Evolutionary conservation across 352 stramenopile species (phyloP), one percentile per base, ranked within the genome.

Genomic region (Phytophthora palmivora): DNA sequence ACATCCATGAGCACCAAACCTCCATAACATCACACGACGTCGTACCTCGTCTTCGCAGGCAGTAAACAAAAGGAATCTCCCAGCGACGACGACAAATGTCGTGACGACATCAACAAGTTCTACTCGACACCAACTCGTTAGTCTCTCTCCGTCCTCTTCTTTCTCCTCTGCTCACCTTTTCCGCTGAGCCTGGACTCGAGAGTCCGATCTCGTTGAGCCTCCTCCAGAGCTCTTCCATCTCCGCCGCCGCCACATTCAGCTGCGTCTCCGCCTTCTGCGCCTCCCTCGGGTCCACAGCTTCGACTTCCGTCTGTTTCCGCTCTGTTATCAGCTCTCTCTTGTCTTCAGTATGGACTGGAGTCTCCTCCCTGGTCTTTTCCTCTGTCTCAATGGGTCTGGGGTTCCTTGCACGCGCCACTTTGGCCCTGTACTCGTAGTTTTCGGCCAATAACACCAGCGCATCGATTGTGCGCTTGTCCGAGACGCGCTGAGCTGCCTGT

Each of bases 181-280:
- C 79, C 1, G 67, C 58, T 21, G 78, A 76, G 8, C 74, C 73
- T 16, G 68, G 65, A 51, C 67, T 83, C 0, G 84, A 87, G 18
- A 95, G 73, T 22, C 87, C 87, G 6, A 95, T 85, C 58, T 89
- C 84, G 39, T 92, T 76, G 14, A 95, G 66, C n/a, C 80, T 61
- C n/a, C 78, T 76, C 82, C 81, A 93, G 14, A 95, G 64, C 30
- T 95, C 87, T 45, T 95, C 87, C 68, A 95, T 94, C 64, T 95
- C 87, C 0, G 79, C 70, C 3, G 85, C 80, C 14, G 87, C 87
- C 14, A 87, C 28, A 44, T 88, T 88, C 47, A 94, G 51, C 48
- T 94, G 80, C 18, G 62, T 76, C 51, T 91, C 81, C 0, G 76
- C 76, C 34, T 73, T 75, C 6, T 65, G 69, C 14, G 70, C 75